These are phyloP conservation scores for Microthlaspi erraticum DNA, from an alignment of 345 rosid genomes.

Conservation along the genomic window DNA sequence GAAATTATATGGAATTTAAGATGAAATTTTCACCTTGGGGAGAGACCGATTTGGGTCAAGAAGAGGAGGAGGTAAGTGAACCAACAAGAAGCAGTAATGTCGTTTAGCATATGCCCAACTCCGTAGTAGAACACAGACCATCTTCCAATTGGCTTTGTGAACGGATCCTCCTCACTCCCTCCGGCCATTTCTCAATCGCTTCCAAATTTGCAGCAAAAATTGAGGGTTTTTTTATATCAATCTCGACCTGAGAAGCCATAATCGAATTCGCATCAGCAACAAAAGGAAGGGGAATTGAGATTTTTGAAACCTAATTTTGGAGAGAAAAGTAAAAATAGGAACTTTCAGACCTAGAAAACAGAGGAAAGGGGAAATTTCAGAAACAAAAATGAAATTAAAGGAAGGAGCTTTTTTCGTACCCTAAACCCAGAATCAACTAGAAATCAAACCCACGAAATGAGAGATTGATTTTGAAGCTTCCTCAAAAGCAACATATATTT, in stretches of 20 bases:
- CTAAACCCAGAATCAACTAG: conserved; percentile 18
- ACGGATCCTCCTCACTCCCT: conserved; percentile 54
- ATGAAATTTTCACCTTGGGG: conserved; percentile 57
- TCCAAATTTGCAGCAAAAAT: neutral
- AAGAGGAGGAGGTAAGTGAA: conserved; percentile 90
- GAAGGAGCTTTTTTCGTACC: conserved; percentile 26
- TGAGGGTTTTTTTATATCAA: neutral
- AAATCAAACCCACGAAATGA: conserved; percentile 21
- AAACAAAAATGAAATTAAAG: neutral
- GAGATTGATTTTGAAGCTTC: conserved; percentile 12
- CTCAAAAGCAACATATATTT: neutral
- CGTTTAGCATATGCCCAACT: conserved; percentile 94
- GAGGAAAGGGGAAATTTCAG: conserved; percentile 4
- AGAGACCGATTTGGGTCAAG: conserved; percentile 85
- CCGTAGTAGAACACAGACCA: conserved; percentile 79
- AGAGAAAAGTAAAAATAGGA: neutral
- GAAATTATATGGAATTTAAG: neutral
- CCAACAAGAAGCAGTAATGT: conserved; percentile 97
- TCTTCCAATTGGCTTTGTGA: conserved; percentile 65
- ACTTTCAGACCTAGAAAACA: conserved; percentile 24
- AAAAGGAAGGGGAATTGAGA: neutral
- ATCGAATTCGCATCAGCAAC: conserved; percentile 1
- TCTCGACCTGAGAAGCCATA: neutral
- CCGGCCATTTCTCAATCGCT: conserved; percentile 31
- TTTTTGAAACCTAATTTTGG: neutral